These are phyloP conservation scores for Carex pumila DNA, from an alignment of 176 grass and related monocot genomes.

Conservation along the genomic window DNA sequence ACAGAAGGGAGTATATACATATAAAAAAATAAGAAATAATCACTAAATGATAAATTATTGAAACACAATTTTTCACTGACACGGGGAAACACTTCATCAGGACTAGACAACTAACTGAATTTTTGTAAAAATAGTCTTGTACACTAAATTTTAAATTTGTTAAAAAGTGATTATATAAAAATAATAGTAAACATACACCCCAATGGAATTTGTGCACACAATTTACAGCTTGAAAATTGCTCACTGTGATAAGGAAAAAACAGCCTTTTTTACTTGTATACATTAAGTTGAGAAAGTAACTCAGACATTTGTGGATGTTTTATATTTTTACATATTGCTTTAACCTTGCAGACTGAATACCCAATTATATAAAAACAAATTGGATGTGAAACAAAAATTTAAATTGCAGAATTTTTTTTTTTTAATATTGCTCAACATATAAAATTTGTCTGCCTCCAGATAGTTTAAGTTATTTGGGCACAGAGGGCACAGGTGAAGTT, in stretches of 20 bases:
- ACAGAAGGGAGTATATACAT: not conserved
- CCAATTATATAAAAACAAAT: not conserved
- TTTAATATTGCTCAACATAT: not conserved
- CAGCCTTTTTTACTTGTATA: not conserved
- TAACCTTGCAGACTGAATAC: constrained; percentile 1
- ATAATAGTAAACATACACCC: not conserved
- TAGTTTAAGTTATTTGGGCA: constrained; percentile 17
- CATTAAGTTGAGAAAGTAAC: not conserved
- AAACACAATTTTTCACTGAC: too few relatives aligned
- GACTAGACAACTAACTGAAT: too few relatives aligned
- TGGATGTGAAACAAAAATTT: not conserved
- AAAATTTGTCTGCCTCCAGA: not conserved
- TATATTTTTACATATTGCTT: constrained; percentile 12
- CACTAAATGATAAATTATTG: too few relatives aligned
- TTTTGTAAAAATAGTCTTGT: too few relatives aligned
- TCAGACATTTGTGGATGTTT: not conserved
- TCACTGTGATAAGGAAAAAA: not conserved
- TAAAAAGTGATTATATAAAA: not conserved
- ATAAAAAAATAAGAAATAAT: not conserved
- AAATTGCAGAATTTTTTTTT: not conserved
- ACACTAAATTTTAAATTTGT: too few relatives aligned
- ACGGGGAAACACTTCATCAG: too few relatives aligned
- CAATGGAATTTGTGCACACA: not conserved
- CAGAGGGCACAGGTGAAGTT: constrained; percentile 29
- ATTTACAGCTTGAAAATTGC: not conserved